Conservation (phyloP, 2,329 filamentous ascomycete genomes). For the Trichoderma guizhouense region DNA sequence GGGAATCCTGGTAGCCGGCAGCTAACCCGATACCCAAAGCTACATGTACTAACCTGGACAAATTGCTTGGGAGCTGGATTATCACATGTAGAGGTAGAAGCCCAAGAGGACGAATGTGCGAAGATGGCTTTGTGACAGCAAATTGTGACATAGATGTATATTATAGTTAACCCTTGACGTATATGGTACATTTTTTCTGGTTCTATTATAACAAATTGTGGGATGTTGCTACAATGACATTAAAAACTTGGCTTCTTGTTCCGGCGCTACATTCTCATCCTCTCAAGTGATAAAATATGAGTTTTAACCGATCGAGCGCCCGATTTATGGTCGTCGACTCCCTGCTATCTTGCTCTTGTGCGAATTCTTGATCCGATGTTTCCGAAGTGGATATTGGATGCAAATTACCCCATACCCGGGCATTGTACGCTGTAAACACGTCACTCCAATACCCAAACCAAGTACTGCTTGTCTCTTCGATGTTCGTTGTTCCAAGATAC, state of each 20-base stretch:
- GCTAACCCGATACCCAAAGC: background rate
- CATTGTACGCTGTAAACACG: slow-evolving; percentile 7
- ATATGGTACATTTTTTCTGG: background rate
- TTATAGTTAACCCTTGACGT: background rate
- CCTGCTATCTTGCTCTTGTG: background rate
- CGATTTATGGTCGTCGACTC: background rate
- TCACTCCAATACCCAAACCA: background rate
- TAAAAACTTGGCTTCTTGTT: background rate
- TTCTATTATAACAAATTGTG: background rate
- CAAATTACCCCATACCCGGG: slow-evolving; percentile 3
- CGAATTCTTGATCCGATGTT: background rate
- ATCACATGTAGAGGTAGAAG: background rate
- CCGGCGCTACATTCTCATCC: background rate
- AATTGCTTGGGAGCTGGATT: background rate
- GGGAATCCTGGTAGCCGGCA: background rate
- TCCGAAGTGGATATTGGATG: background rate
- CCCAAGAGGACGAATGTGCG: background rate
- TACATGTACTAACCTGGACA: background rate
- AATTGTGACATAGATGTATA: background rate
- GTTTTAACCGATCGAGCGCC: background rate
- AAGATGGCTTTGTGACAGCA: background rate
- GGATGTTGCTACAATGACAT: background rate
- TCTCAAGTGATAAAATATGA: background rate
- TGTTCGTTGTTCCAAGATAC: background rate
- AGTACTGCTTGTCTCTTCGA: background rate